Conservation (phyloP, 331 rosid species). For the Malus hybrid region DNA sequence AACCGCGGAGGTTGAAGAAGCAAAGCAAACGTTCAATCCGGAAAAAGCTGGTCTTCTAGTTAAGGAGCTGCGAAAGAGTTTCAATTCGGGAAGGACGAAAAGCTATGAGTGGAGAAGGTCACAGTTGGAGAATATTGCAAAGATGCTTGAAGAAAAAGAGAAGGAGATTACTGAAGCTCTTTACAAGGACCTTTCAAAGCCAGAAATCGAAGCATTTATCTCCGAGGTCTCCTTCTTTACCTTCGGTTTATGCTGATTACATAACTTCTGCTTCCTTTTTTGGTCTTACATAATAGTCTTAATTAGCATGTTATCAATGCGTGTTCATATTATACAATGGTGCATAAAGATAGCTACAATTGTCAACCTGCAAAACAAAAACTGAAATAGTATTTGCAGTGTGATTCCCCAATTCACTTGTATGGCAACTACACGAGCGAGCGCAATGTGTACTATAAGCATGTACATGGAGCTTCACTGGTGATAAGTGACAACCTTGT, state of each 20-base stretch:
- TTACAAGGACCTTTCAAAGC: conserved; percentile 55
- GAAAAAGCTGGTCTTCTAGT: conserved; percentile 39
- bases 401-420: not conserved
- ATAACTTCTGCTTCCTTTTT: not conserved
- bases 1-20: conserved; percentile 28
- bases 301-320: not conserved
- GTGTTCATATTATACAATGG: not conserved
- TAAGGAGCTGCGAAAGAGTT: conserved; percentile 43
- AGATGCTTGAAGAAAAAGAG: conserved; percentile 63
- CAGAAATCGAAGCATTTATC: conserved; percentile 48
- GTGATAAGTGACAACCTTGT: no score
- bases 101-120: conserved; percentile 70
- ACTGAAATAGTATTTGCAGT: not conserved
- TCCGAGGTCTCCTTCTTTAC: conserved; percentile 40
- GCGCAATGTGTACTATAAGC: not conserved
- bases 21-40: conserved; percentile 29
- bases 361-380: not conserved
- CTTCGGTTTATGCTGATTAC: conserved; percentile 24
- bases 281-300: not conserved
- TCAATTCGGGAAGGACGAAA: conserved; percentile 55
- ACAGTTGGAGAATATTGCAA: conserved; percentile 48
- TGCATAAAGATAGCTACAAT: not conserved
- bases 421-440: not conserved
- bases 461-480: no score
- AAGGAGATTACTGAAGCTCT: conserved; percentile 51